Conservation (phyloP, 805 yeast species). For the Trichomonascus vanleenenianus region DNA sequence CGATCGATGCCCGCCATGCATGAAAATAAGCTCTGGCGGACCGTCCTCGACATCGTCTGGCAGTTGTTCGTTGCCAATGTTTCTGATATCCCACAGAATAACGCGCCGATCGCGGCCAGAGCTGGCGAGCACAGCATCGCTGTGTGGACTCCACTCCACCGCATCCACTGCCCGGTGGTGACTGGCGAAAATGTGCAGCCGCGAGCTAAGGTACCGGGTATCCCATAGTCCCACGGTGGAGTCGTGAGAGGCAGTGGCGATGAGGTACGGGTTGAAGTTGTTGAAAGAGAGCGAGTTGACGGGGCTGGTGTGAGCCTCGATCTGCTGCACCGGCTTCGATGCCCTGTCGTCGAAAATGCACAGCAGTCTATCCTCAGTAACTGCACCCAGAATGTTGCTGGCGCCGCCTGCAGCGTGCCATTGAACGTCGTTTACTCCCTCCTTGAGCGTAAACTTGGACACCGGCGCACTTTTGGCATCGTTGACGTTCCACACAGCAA, state of each 20-base stretch:
- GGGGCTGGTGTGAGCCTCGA: constrained; percentile 48
- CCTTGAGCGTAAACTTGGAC: constrained; percentile 36
- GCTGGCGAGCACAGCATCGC: constrained; percentile 48
- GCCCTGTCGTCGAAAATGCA: constrained; percentile 54
- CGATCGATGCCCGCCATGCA: constrained; percentile 84
- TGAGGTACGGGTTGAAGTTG: constrained; percentile 42
- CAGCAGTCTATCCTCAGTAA: constrained; percentile 56
- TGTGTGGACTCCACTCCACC: constrained; percentile 45
- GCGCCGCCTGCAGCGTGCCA: constrained; percentile 42
- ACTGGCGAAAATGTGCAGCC: constrained; percentile 60
- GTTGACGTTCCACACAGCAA: constrained; percentile 61
- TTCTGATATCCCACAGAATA: constrained; percentile 64
- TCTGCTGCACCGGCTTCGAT: constrained; percentile 26
- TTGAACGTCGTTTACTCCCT: constrained; percentile 60
- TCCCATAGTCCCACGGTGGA: constrained; percentile 71
- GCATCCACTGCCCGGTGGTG: constrained; percentile 52
- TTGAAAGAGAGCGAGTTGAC: constrained; percentile 65
- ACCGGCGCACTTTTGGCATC: constrained; percentile 22
- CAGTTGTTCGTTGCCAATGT: constrained; percentile 45
- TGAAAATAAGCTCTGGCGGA: constrained; percentile 70
- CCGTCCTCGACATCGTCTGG: constrained; percentile 49
- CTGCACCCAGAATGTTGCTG: constrained; percentile 51
- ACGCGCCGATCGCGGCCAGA: constrained; percentile 63
- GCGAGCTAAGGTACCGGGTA: constrained; percentile 49
- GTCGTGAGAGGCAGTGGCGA: constrained; percentile 76